These are phyloP conservation scores for Exidia glandulosa DNA, from an alignment of 768 basidiomycete genomes.

Conservation along the genomic window DNA sequence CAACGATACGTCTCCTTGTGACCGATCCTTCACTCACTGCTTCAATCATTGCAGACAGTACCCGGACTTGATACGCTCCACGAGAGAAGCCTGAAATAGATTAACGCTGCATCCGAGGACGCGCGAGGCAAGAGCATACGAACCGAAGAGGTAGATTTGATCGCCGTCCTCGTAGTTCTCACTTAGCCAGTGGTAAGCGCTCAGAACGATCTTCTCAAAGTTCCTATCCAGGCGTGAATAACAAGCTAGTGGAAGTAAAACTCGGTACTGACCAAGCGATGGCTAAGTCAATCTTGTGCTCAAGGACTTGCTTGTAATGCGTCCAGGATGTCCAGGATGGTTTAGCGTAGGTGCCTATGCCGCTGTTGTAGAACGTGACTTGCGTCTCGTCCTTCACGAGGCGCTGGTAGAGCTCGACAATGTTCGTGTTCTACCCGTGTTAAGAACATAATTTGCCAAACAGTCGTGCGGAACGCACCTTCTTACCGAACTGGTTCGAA, in stretches of 20 bases:
- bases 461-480: too few relatives aligned
- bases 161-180: conserved; percentile 29
- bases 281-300: conserved; percentile 10
- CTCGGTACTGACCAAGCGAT: conserved; percentile 5
- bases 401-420: too few relatives aligned
- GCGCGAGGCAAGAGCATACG: not conserved
- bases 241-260: too few relatives aligned
- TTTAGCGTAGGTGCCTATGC: conserved; percentile 17
- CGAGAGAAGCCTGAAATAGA: conserved; percentile 30
- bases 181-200: conserved; percentile 31
- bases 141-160: conserved; percentile 31
- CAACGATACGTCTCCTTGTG: not conserved
- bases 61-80: conserved; percentile 35
- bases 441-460: conserved; percentile 21
- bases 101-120: not conserved
- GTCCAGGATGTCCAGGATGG: conserved; percentile 6
- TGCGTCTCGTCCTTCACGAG: too few relatives aligned
- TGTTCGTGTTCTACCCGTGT: conserved; percentile 22
- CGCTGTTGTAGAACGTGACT: too few relatives aligned
- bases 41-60: conserved; percentile 33
- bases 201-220: conserved; percentile 22
- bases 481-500: conserved; percentile 17
- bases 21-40: conserved; percentile 12
- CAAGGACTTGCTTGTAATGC: conserved; percentile 8
- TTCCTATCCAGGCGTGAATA: conserved; percentile 20